Base-by-base conservation (phyloP, 2,329 filamentous ascomycete genomes). In the Colletotrichum sansevieriae region DNA sequence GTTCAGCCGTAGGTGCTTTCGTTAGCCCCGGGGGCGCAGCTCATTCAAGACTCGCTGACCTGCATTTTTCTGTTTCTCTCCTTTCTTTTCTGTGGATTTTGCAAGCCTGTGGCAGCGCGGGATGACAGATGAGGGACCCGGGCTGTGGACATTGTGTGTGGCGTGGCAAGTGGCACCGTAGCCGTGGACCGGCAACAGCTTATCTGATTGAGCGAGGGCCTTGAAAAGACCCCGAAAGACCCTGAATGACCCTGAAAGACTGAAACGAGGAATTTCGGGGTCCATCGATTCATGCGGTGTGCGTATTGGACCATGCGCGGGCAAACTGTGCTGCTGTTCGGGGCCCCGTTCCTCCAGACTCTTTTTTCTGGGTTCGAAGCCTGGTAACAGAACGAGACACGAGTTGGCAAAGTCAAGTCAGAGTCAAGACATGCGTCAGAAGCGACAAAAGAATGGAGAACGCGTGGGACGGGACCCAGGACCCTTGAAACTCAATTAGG, bases 401-500 rank as follows among this genome's bases (percentile, higher is more conserved):
- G 22, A 22, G 22, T 63, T 67, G 64, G 43, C 65, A 68, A 54
- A 65, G 65, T 65, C 65, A 60, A 55, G 25, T 7, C 4, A 29
- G 62, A 52, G 37, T 15, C 37, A 39, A 39, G 37, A 68, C 62
- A 60, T 55, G 65, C 55, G 65, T 68, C 65, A 25, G 55, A 60
- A 59, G 61, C 37, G 47, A 59, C 8, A 33, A 41, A 60, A 56
- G 15, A 51, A 33, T 60, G 65, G 62, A n/a, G 65, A 68, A 65
- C 61, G 22, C 41, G 61, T 55, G 65, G 65, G 61, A 60, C 65
- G 39, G 54, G 54, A 59, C 62, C 55, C 65, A 68, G 65, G 65
- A 68, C 65, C 65, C 65, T 60, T 68, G 61, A 68, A 68, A 65
- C 65, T 65, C 65, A 65, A 60, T 68, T 65, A 55, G 8, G 54